Conservation (phyloP, 179 eudicot species). For the Carnegiea gigantea region DNA sequence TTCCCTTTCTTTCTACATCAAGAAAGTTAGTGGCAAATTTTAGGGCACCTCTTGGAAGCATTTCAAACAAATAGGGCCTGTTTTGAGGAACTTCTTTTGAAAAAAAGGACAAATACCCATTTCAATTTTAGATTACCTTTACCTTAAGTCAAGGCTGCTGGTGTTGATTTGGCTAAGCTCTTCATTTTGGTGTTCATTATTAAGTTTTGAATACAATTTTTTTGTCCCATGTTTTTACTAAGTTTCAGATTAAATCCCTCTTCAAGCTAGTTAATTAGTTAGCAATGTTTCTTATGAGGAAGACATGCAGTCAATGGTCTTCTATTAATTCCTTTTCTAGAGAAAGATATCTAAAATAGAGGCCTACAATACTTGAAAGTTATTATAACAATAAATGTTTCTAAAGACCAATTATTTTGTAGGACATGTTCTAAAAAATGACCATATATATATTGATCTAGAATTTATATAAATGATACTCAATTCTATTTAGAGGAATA, state of each 20-base stretch:
- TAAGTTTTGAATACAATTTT: background rate
- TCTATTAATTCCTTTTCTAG: background rate
- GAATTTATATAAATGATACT: too few relatives aligned
- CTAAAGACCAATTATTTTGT: too few relatives aligned
- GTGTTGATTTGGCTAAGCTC: conserved; percentile 6
- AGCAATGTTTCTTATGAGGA: background rate
- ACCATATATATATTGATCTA: too few relatives aligned
- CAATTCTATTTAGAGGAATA: too few relatives aligned
- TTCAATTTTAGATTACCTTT: conserved; percentile 14
- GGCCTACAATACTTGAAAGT: background rate
- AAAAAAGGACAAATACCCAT: conserved; percentile 7
- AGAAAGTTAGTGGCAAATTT: conserved; percentile 2
- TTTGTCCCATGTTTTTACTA: background rate
- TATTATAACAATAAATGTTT: too few relatives aligned
- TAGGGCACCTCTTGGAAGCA: conserved; percentile 9
- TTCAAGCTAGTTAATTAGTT: background rate
- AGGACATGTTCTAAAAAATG: too few relatives aligned
- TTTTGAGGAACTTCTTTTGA: conserved; percentile 1
- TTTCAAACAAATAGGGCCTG: conserved; percentile 9
- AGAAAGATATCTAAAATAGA: background rate
- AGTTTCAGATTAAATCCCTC: background rate
- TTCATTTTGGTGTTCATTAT: background rate
- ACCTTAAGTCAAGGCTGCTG: conserved; percentile 25
- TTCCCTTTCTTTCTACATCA: conserved; percentile 5
- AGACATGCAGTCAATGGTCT: background rate